Conservation (phyloP, 2,329 filamentous ascomycete genomes). For the Teratosphaeria epicoccoides region DNA sequence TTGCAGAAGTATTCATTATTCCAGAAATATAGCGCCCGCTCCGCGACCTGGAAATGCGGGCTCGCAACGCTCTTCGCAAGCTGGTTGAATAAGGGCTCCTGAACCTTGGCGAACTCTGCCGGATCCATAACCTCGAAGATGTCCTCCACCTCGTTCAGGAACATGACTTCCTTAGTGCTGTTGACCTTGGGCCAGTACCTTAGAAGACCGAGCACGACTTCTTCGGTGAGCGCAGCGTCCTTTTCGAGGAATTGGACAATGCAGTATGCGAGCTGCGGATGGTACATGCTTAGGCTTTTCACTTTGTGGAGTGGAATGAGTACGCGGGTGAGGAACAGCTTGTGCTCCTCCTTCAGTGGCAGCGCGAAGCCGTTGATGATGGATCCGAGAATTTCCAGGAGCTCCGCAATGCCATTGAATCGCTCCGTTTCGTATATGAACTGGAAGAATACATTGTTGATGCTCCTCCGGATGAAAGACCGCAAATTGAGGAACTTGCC, state of each 20-base stretch:
- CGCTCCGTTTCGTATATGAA: constrained; percentile 98
- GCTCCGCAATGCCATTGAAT: constrained; percentile 95
- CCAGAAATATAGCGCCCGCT: constrained; percentile 97
- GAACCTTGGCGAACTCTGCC: constrained; percentile 95
- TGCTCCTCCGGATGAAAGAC: constrained; percentile 93
- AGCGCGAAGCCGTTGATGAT: constrained; percentile 99
- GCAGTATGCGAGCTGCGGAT: constrained; percentile 94
- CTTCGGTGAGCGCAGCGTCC: constrained; percentile 91
- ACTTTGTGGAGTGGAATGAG: constrained; percentile 93
- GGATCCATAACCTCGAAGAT: constrained; percentile 99
- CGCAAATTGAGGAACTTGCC: constrained; percentile 97
- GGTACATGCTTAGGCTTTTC: constrained; percentile 99
- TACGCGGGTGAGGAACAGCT: constrained; percentile 89
- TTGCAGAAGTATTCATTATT: constrained; percentile 99
- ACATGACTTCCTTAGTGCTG: constrained; percentile 99
- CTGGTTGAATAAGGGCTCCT: constrained; percentile 94
- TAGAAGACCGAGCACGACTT: constrained; percentile 87
- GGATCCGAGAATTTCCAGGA: constrained; percentile 91
- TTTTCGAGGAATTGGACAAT: constrained; percentile 99
- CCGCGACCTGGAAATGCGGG: constrained; percentile 96
- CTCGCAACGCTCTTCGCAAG: constrained; percentile 96
- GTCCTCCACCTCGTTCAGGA: constrained; percentile 96
- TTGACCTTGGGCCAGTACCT: constrained; percentile 99
- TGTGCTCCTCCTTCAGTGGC: constrained; percentile 96
- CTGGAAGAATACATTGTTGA: constrained; percentile 99